Base-by-base conservation (phyloP, 208 protist genomes). In the Trypanosoma platydactyli region DNA sequence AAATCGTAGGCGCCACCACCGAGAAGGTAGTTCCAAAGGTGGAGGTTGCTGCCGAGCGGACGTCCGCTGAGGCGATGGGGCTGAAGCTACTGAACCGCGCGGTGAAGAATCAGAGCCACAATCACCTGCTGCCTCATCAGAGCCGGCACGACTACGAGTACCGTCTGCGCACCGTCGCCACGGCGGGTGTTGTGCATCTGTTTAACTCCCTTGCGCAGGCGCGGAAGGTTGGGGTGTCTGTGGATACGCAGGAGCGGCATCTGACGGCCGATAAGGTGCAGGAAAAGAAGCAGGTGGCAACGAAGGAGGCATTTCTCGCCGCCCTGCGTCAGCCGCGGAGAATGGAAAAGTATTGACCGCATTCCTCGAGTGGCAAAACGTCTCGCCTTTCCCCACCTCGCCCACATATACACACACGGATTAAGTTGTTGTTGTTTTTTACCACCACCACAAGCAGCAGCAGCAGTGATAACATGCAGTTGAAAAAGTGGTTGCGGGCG, bases 121-220 rank as follows among this genome's bases (percentile, higher is more conserved):
- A 89, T n/a, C 78, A 80, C 9, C 65, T 92, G 15, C 55, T 96
- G 16, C 81, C 83, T 0, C 77, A 86, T 53, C 90, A 94, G 53
- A 79, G 76, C 41, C 75, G 86, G 1, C 90, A 93, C 62, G 90
- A 96, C 71, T 96, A 96, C 68, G 90, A 96, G 65, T 94, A 92
- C 58, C 81, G 85, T 20, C 83, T 96, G 4, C 90, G 90, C 41
- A 75, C 73, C 5, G 73, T 94, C 18, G 88, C 90, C 1, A 96
- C 90, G 12, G 71, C 84, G 65, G 90, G 90, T 49, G 86, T 94
- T 0, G 90, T 96, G 58, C 85, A 84, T 57, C 76, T 96, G 18
- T 96, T 96, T 70, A 93, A 94, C 61, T 92, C 90, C 0, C 79
- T 96, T 27, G 83, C 87, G 13, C 70, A 81, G 54, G 83, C 90